phyloP scores from a whole-genome alignment of 2,329 filamentous ascomycete genomes.

The Emergomyces africanus region DNA sequence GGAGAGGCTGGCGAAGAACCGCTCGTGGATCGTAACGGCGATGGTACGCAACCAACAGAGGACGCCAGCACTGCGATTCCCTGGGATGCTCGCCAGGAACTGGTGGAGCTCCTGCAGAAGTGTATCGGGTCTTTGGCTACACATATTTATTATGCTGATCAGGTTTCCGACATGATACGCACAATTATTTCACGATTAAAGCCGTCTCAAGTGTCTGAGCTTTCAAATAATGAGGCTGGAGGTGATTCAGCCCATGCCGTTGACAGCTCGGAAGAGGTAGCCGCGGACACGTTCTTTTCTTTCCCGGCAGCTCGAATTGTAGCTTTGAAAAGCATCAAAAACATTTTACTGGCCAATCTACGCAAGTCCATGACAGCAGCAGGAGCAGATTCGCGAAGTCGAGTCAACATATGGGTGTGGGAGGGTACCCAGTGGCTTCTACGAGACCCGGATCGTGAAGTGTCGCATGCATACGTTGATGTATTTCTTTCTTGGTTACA shows the following conservation, averaged over 20 bases:
- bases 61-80: constrained; percentile 32
- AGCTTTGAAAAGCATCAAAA: constrained; percentile 68
- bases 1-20: constrained; percentile 18
- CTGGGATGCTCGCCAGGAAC: constrained; percentile 42
- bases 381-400: constrained; percentile 56
- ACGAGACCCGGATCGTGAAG: constrained; percentile 61
- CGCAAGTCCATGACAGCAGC: constrained; percentile 46
- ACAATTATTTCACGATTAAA: constrained; percentile 68
- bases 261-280: constrained; percentile 39
- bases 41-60: constrained; percentile 4
- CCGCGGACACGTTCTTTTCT: constrained; percentile 48
- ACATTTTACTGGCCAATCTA: constrained; percentile 67
- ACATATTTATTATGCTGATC: constrained; percentile 93
- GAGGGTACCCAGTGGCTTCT: constrained; percentile 94
- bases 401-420: constrained; percentile 73
- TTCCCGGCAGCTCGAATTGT: constrained; percentile 47
- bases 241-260: constrained; percentile 24
- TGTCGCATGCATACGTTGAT: constrained; percentile 76
- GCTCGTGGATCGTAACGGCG: constrained; percentile 4
- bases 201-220: constrained; percentile 40
- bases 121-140: constrained; percentile 87
- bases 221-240: constrained; percentile 33
- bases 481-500: constrained; percentile 74
- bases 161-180: constrained; percentile 87
- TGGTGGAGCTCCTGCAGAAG: constrained; percentile 59